phyloP scores from a whole-genome alignment of 768 basidiomycete species.

The Suillus plorans region DNA sequence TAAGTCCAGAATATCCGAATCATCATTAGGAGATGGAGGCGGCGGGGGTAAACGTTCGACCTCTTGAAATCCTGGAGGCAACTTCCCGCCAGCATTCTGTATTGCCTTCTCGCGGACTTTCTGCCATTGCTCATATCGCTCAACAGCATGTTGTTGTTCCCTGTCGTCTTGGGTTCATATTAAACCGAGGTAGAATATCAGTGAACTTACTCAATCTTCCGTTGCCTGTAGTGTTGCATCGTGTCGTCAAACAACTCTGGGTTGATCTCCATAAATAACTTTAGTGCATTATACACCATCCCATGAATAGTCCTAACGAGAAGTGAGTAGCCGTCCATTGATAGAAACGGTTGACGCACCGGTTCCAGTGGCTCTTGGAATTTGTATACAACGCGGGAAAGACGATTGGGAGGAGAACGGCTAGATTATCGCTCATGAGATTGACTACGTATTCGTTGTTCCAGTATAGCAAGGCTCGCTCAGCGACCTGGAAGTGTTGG shows the following conservation, averaged over 20 bases:
- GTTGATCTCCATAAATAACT: slow-evolving; percentile 99
- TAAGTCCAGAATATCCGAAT: slow-evolving; percentile 83
- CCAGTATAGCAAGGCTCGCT: slow-evolving; percentile 96
- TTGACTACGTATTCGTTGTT: slow-evolving; percentile 99
- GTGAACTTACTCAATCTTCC: slow-evolving; percentile 72
- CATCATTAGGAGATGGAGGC: slow-evolving; percentile 73
- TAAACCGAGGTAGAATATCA: slow-evolving; percentile 1
- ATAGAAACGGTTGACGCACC: slow-evolving; percentile 52
- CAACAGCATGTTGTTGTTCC: slow-evolving; percentile 83
- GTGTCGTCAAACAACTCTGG: slow-evolving; percentile 93
- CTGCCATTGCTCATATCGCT: slow-evolving; percentile 89
- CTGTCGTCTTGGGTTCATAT: slow-evolving; percentile 39
- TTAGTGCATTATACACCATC: slow-evolving; percentile 98
- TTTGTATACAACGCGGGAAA: slow-evolving; percentile 96
- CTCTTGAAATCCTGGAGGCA: slow-evolving; percentile 72
- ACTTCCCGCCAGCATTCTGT: slow-evolving; percentile 64
- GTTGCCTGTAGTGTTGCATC: slow-evolving; percentile 90
- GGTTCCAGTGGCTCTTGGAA: slow-evolving; percentile 97
- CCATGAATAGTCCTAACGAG: slow-evolving; percentile 88
- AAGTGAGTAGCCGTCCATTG: slow-evolving; percentile 10
- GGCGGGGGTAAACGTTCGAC: slow-evolving; percentile 74
- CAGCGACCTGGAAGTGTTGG: slow-evolving; percentile 99
- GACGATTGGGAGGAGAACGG: slow-evolving; percentile 88
- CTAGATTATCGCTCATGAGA: slow-evolving; percentile 95
- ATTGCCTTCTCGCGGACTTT: slow-evolving; percentile 76